Evolutionary conservation across 106 monocot species (phyloP).

Genomic region (Cymbidium sinense): DNA sequence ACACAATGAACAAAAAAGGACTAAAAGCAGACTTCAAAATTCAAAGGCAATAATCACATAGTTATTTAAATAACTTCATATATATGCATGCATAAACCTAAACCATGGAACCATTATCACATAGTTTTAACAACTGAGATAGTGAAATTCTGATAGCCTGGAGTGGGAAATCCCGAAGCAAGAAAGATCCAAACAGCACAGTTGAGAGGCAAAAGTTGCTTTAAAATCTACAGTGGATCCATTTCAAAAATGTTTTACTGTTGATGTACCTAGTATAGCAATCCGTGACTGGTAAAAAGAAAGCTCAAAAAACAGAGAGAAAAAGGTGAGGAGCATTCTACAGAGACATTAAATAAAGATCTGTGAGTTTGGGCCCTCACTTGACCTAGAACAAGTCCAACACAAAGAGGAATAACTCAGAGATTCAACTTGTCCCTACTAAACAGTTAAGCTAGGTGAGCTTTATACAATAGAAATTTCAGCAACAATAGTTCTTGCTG

Average conservation of each 20-base stretch:
- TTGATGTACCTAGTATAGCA: neutral
- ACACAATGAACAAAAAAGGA: too few relatives aligned
- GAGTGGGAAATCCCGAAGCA: too few relatives aligned
- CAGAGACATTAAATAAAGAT: neutral
- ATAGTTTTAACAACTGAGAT: too few relatives aligned
- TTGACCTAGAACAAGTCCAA: neutral
- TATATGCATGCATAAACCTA: too few relatives aligned
- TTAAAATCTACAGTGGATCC: too few relatives aligned
- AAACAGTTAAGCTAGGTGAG: neutral
- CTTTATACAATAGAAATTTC: neutral
- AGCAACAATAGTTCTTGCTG: neutral
- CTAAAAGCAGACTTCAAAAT: too few relatives aligned
- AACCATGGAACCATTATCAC: too few relatives aligned
- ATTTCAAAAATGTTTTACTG: neutral
- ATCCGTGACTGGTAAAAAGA: neutral
- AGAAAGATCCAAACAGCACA: too few relatives aligned
- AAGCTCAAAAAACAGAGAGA: neutral
- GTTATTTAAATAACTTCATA: too few relatives aligned
- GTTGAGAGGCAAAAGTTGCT: too few relatives aligned
- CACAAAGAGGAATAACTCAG: neutral
- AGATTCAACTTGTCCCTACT: neutral
- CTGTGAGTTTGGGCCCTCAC: neutral
- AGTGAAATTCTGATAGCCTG: too few relatives aligned
- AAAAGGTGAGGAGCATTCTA: neutral
- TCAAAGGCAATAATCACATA: too few relatives aligned